Conservation (phyloP, 768 basidiomycete genomes). For the Suillus fuscotomentosus region DNA sequence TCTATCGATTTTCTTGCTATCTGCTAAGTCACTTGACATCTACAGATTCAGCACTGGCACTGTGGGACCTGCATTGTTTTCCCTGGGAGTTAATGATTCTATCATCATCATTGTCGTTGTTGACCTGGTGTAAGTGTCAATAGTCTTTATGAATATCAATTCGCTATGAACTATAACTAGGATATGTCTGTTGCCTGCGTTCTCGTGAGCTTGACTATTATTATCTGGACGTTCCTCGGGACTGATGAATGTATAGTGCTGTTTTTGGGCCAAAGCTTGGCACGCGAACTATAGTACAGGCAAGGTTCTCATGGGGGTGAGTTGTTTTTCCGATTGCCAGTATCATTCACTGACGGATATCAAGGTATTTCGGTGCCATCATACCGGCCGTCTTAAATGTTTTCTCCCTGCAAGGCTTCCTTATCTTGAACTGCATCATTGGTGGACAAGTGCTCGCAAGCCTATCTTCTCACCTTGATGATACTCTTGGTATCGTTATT, state of each 20-base stretch:
- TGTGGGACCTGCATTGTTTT: constrained; percentile 49
- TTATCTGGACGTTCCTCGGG: not conserved
- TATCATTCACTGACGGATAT: constrained; percentile 2
- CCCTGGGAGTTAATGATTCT: constrained; percentile 43
- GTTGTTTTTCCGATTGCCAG: constrained; percentile 3
- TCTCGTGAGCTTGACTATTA: constrained; percentile 30
- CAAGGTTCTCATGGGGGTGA: constrained; percentile 53
- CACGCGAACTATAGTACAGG: constrained; percentile 56
- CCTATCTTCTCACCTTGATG: constrained; percentile 33
- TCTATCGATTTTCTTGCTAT: not conserved
- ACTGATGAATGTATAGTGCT: constrained; percentile 28
- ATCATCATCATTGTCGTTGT: constrained; percentile 40
- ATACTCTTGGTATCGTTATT: constrained; percentile 33
- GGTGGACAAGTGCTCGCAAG: constrained; percentile 61
- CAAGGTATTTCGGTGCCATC: constrained; percentile 39
- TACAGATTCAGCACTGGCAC: constrained; percentile 48
- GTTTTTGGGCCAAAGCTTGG: constrained; percentile 56
- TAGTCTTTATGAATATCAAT: not conserved
- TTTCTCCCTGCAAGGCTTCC: constrained; percentile 53
- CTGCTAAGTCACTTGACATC: not conserved
- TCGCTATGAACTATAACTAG: constrained; percentile 15
- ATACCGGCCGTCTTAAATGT: constrained; percentile 47
- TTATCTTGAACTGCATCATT: constrained; percentile 57
- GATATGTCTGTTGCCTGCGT: constrained; percentile 34
- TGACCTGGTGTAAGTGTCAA: constrained; percentile 40